Evolutionary conservation across 1,139 yeast species (phyloP).

Genomic region (Blastobotrys ciferrii): DNA sequence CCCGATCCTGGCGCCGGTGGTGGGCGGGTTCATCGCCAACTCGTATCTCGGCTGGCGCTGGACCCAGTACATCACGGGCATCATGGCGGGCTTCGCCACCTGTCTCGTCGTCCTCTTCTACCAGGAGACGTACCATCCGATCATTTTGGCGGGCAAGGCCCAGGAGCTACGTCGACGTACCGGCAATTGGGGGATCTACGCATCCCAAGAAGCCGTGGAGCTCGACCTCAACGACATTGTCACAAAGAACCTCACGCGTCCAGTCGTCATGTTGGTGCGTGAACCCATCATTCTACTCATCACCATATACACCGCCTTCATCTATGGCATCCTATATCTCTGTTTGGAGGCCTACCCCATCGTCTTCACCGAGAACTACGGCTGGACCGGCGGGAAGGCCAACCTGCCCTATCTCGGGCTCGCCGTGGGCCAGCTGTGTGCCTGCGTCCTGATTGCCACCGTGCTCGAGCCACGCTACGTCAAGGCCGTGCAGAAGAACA

Average conservation of each 20-base stretch:
- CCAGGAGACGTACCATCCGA: conserved; percentile 44
- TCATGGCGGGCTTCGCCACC: conserved; percentile 44
- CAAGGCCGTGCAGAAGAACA: conserved; percentile 44
- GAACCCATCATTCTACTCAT: conserved; percentile 74
- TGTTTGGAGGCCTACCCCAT: conserved; percentile 78
- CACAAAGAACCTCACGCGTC: conserved; percentile 69
- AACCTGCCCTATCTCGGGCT: conserved; percentile 43
- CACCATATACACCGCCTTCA: conserved; percentile 75
- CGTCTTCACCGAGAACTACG: conserved; percentile 61
- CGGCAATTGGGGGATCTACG: conserved; percentile 75
- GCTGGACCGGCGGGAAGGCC: conserved; percentile 54
- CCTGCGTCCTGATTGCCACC: conserved; percentile 26
- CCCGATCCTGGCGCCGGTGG: conserved; percentile 67
- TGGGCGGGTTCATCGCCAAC: conserved; percentile 38
- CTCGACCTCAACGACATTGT: conserved; percentile 61
- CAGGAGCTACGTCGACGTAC: conserved; percentile 47
- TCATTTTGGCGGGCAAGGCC: conserved; percentile 47
- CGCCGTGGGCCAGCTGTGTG: conserved; percentile 26
- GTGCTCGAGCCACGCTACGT: conserved; percentile 40
- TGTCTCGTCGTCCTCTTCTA: conserved; percentile 34
- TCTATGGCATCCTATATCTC: conserved; percentile 80
- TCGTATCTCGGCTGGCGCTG: conserved; percentile 56
- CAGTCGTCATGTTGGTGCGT: conserved; percentile 60
- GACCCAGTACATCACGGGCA: conserved; percentile 55
- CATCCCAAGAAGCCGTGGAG: conserved; percentile 74